Conservation (phyloP, 2,329 filamentous ascomycete species). For the Alternaria postmessia region DNA sequence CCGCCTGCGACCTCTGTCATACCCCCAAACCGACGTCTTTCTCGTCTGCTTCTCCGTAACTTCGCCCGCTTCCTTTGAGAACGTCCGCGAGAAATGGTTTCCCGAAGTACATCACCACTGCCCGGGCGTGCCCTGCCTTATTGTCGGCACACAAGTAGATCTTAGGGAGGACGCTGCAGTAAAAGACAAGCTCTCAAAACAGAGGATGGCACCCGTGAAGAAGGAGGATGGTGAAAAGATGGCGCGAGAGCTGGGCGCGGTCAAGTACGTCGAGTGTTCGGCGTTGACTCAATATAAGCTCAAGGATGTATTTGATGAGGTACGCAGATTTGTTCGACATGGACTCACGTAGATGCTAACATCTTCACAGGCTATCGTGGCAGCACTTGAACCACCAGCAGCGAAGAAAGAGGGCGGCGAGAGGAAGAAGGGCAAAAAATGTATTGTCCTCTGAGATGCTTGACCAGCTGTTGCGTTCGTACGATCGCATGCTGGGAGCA, state of each 20-base stretch:
- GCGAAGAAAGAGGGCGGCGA: constrained; percentile 69
- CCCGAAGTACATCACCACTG: constrained; percentile 99
- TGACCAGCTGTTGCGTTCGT: constrained; percentile 7
- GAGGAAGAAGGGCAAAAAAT: constrained; percentile 48
- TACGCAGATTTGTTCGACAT: constrained; percentile 55
- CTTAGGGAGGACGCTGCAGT: constrained; percentile 88
- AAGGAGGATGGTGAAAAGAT: constrained; percentile 94
- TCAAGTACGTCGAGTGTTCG: constrained; percentile 99
- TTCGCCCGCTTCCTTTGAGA: constrained; percentile 96
- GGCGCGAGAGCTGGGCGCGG: constrained; percentile 95
- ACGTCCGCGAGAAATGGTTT: constrained; percentile 99
- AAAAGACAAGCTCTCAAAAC: constrained; percentile 88
- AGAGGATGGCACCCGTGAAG: constrained; percentile 93
- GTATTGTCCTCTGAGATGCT: constrained; percentile 46
- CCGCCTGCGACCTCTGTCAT: constrained; percentile 92
- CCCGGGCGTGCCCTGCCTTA: constrained; percentile 94
- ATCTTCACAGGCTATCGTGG: constrained; percentile 81
- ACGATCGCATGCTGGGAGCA: constrained; percentile 29
- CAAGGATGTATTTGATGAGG: constrained; percentile 99
- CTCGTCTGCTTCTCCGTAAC: constrained; percentile 99
- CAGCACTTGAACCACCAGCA: constrained; percentile 86
- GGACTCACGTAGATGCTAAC: constrained; percentile 15
- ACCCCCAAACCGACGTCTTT: constrained; percentile 98
- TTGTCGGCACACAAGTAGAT: constrained; percentile 98
- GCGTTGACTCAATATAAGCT: constrained; percentile 97